Conservation (phyloP, 2,329 filamentous ascomycete genomes). For the Metarhizium brunneum region DNA sequence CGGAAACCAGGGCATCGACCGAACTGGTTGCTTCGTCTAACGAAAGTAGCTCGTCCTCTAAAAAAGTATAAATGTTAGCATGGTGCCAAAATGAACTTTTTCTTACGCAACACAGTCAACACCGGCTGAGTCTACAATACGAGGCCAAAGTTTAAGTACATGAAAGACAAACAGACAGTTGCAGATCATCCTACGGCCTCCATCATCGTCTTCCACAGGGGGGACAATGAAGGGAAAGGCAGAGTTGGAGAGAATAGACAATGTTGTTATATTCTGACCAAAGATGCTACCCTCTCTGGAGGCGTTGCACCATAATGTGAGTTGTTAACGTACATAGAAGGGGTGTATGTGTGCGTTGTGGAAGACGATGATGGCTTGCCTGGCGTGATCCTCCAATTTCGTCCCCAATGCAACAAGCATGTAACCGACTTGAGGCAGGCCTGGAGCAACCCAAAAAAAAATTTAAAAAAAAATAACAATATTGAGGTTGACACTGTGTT, state of each 20-base stretch:
- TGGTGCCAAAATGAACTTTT: conserved; percentile 3
- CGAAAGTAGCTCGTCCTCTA: conserved; percentile 55
- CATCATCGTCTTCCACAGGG: conserved; percentile 54
- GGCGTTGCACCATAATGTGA: conserved; percentile 20
- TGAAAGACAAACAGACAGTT: conserved; percentile 6
- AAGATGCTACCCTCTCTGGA: conserved; percentile 22
- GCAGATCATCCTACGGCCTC: conserved; percentile 43
- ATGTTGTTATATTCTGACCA: conserved; percentile 34
- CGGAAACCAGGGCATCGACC: conserved; percentile 62
- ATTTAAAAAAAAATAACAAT: conserved; percentile 8
- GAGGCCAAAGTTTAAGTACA: conserved; percentile 7
- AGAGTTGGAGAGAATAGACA: conserved; percentile 27
- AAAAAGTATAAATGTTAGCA: conserved; percentile 29
- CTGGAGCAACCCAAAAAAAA: conserved; percentile 8
- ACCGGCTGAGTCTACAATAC: conserved; percentile 5
- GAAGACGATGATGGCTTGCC: conserved; percentile 66
- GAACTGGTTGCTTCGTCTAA: conserved; percentile 52
- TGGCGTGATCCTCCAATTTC: conserved; percentile 30
- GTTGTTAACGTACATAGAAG: conserved; percentile 57
- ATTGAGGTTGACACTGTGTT: conserved; percentile 5
- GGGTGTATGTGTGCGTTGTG: conserved; percentile 26
- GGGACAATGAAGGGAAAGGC: conserved; percentile 25
- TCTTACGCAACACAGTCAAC: conserved; percentile 11
- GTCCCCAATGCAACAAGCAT: conserved; percentile 4
- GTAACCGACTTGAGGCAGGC: conserved; percentile 1